Conservation (phyloP, 305 asterid species). For the Solanum hybrid region DNA sequence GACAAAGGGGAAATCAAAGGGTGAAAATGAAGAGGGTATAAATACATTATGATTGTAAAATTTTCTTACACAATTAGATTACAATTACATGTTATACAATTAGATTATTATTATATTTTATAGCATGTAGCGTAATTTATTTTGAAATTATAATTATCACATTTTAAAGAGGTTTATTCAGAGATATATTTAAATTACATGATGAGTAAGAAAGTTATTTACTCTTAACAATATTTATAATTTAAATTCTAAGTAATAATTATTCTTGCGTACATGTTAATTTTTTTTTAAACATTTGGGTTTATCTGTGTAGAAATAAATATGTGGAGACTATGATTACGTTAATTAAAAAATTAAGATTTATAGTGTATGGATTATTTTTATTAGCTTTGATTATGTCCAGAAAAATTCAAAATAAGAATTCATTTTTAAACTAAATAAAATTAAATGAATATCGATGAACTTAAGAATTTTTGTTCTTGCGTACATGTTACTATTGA, state of each 20-base stretch:
- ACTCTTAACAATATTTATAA: neutral
- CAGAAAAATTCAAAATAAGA: neutral
- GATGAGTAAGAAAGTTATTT: neutral
- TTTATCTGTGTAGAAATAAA: neutral
- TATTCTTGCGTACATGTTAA: neutral
- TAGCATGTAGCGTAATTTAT: neutral
- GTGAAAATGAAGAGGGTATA: neutral
- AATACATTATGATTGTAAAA: neutral
- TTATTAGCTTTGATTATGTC: neutral
- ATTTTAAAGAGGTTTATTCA: neutral
- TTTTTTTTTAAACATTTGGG: neutral
- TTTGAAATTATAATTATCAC: neutral
- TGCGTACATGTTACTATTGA: neutral
- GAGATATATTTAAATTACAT: neutral
- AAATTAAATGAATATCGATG: neutral
- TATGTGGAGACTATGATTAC: neutral
- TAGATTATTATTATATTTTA: neutral
- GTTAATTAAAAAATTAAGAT: neutral
- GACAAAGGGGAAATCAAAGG: neutral
- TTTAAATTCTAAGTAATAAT: neutral
- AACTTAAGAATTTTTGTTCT: neutral
- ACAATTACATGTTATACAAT: neutral
- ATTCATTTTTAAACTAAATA: neutral
- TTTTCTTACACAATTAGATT: neutral
- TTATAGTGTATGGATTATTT: neutral